Base-by-base conservation (phyloP, 2,329 filamentous ascomycete genomes). In the Ascochyta rabiei region DNA sequence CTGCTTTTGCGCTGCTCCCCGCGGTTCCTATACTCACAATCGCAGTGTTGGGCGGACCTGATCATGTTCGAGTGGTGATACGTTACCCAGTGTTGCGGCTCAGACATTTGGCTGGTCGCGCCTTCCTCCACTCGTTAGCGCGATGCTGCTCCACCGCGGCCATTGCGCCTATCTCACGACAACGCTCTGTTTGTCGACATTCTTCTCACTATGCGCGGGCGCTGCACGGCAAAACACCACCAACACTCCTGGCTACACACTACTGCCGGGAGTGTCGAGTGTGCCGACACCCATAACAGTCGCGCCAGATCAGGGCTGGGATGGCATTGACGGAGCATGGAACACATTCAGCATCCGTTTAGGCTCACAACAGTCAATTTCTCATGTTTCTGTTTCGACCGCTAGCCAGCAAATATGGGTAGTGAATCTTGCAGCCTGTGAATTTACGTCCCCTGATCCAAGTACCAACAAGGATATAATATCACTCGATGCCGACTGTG, bases 391-490 rank as follows among this genome's bases (percentile, higher is more conserved):
- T 12, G 80, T 87, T 46, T 90, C 87, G 66, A 91, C 88, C 6
- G 81, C 83, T 12, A 80, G 87, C 37, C 89, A 89, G 31, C 88
- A 91, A 72, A 86, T 88, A 38, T 91, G 88, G 88, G 82, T 85
- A 3, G 77, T 91, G 39, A 59, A 72, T 34, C 80, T 42, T 28
- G 50, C 54, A 38, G 71, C 67, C n/a, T 73, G 70, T 42, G 34
- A 61, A 15, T 38, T 49, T 12, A 63, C 66, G 42, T 39, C 56
- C 16, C 63, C 64, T n/a, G 62, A 86, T 47, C 76, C 81, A 1
- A 89, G 86, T 57, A 63, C 69, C 8, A 57, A 62, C n/a, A 63
- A 68, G 9, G 68, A 70, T 41, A 47, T 49, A 16, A 16, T 24
- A 18, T 59, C 69, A 53, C 59, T 66, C 40, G 59, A 69, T 37